phyloP scores from a whole-genome alignment of 2,329 filamentous ascomycete genomes.

The Pleoardoris graminearum region DNA sequence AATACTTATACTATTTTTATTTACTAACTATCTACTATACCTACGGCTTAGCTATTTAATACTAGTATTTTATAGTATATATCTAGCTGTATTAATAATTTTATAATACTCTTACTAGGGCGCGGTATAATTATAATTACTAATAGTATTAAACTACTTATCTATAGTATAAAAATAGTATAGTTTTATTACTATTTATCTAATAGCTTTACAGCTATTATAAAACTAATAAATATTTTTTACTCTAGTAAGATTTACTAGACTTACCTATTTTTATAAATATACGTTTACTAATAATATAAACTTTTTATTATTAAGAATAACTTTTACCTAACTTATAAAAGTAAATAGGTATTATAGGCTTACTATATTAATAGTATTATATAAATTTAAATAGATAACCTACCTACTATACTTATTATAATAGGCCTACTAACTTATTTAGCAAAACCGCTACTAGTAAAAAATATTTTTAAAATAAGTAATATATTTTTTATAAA shows the following conservation, averaged over 20 bases:
- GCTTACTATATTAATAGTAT: background rate
- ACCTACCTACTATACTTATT: background rate
- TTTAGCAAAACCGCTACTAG: too few relatives aligned
- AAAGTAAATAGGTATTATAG: background rate
- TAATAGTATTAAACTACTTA: constrained; percentile 11
- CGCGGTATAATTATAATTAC: constrained; percentile 9
- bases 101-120: constrained; percentile 1
- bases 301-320: background rate
- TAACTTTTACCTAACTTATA: constrained; percentile 1
- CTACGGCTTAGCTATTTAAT: constrained; percentile 11
- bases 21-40: background rate
- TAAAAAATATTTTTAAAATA: too few relatives aligned
- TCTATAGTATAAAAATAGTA: constrained; percentile 7
- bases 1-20: constrained; percentile 7
- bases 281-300: background rate
- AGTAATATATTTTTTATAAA: too few relatives aligned
- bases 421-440: too few relatives aligned
- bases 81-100: constrained; percentile 11
- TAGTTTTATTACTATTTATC: constrained; percentile 4
- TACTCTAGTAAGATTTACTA: constrained; percentile 12
- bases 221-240: constrained; percentile 13
- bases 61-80: constrained; percentile 15
- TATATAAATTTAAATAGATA: constrained; percentile 4
- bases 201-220: constrained; percentile 2
- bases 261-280: constrained; percentile 10